Conservation (phyloP, 108 stramenopile species). For the Licmophora abbreviata region DNA sequence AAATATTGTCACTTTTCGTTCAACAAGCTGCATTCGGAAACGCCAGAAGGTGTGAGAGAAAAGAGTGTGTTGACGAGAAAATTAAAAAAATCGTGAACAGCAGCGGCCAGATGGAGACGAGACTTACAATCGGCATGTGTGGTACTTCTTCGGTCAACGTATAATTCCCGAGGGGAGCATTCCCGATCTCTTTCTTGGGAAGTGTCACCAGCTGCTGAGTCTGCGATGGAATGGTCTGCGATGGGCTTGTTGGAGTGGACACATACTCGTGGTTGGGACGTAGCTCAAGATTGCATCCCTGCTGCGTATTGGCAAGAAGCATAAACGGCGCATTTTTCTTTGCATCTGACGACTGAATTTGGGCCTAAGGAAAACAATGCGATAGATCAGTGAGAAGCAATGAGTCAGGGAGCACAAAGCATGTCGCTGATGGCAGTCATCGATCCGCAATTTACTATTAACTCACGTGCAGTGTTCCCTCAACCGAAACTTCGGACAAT, state of each 20-base stretch:
- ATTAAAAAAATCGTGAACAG: neutral
- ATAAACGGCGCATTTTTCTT: conserved; percentile 45
- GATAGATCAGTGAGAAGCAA: neutral
- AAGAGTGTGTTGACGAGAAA: conserved; percentile 3
- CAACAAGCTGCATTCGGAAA: conserved; percentile 24
- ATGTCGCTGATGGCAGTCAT: too few species aligned
- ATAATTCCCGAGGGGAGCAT: conserved; percentile 34
- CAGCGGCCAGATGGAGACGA: too few species aligned
- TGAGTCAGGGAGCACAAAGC: neutral
- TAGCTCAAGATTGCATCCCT: neutral
- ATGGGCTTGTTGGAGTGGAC: neutral
- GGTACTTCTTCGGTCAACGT: conserved; percentile 24
- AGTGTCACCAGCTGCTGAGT: conserved; percentile 29
- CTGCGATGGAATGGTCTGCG: neutral
- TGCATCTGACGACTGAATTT: conserved; percentile 50
- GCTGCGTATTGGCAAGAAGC: neutral
- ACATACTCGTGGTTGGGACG: neutral
- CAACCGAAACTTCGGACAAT: conserved; percentile 25
- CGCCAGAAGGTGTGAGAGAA: neutral
- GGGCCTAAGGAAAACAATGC: conserved; percentile 20
- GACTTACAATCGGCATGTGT: conserved; percentile 56
- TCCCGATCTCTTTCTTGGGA: conserved; percentile 40
- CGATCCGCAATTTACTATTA: too few species aligned
- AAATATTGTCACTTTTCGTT: conserved; percentile 48
- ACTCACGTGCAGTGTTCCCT: conserved; percentile 53